Conservation (phyloP, 1,284 basidiomycete species). For the Fomitopsis betulina region DNA sequence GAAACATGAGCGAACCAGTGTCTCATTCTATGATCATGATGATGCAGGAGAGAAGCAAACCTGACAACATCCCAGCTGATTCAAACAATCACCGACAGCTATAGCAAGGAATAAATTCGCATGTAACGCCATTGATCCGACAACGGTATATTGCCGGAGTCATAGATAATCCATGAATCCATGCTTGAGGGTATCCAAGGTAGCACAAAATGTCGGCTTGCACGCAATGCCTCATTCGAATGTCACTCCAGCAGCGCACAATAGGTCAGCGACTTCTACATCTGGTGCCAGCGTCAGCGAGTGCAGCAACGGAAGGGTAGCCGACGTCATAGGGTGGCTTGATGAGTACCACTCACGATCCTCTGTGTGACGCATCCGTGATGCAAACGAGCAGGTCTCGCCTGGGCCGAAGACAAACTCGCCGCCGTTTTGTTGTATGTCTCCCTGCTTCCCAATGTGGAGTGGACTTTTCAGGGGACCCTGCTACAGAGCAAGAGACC, state of each 20-base stretch:
- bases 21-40: too few species aligned
- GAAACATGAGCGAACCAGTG: too few species aligned
- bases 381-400: constrained; percentile 41
- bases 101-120: too few species aligned
- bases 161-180: too few species aligned
- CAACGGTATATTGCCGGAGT: too few species aligned
- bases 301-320: neutral
- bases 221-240: constrained; percentile 10
- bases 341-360: constrained; percentile 43
- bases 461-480: constrained; percentile 42
- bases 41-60: too few species aligned
- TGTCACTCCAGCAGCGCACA: constrained; percentile 30
- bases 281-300: constrained; percentile 25
- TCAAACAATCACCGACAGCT: too few species aligned
- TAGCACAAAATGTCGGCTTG: neutral
- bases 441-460: constrained; percentile 55
- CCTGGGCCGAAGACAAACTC: constrained; percentile 55
- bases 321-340: neutral
- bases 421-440: constrained; percentile 54
- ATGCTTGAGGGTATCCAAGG: too few species aligned
- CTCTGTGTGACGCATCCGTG: constrained; percentile 55
- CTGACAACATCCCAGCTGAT: too few species aligned
- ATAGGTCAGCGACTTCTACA: constrained; percentile 39
- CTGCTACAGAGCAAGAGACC: constrained; percentile 20
- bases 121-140: too few species aligned